phyloP scores from a whole-genome alignment of 2,329 filamentous ascomycete genomes.

The Teratosphaeria gauchensis region DNA sequence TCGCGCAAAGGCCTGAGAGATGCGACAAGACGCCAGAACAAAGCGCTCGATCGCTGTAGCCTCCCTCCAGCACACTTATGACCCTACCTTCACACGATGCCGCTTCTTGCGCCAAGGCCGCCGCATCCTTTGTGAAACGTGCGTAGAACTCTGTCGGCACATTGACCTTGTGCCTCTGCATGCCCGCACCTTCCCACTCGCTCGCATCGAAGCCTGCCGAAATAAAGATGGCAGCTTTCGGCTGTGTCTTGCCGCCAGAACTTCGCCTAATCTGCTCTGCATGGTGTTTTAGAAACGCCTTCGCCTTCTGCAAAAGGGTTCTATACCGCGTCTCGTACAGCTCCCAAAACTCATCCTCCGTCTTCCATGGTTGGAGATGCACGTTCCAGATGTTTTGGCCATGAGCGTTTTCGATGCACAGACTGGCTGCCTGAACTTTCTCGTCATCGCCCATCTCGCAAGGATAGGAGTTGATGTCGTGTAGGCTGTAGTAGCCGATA shows the following conservation, averaged over 20 bases:
- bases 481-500: conserved; percentile 92
- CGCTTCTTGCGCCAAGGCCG: conserved; percentile 69
- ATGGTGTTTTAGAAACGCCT: conserved; percentile 64
- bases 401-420: conserved; percentile 90
- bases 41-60: conserved; percentile 87
- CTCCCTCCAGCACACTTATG: conserved; percentile 89
- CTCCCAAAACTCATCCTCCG: conserved; percentile 74
- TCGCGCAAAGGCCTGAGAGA: conserved; percentile 62
- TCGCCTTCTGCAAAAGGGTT: conserved; percentile 69
- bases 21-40: conserved; percentile 85
- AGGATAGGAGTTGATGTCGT: conserved; percentile 97
- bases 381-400: conserved; percentile 95
- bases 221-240: conserved; percentile 83
- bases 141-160: conserved; percentile 97
- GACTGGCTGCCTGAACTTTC: conserved; percentile 85
- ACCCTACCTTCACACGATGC: conserved; percentile 72
- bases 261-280: conserved; percentile 53
- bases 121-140: conserved; percentile 75
- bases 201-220: conserved; percentile 96
- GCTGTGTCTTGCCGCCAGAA: conserved; percentile 41
- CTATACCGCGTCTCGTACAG: conserved; percentile 74
- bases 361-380: conserved; percentile 81
- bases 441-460: conserved; percentile 90
- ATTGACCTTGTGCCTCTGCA: conserved; percentile 93
- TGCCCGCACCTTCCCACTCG: conserved; percentile 82